Evolutionary conservation across 805 yeast genomes (phyloP), one percentile per base, ranked within the genome.

Genomic region (Kazachstania bromeliacearum): DNA sequence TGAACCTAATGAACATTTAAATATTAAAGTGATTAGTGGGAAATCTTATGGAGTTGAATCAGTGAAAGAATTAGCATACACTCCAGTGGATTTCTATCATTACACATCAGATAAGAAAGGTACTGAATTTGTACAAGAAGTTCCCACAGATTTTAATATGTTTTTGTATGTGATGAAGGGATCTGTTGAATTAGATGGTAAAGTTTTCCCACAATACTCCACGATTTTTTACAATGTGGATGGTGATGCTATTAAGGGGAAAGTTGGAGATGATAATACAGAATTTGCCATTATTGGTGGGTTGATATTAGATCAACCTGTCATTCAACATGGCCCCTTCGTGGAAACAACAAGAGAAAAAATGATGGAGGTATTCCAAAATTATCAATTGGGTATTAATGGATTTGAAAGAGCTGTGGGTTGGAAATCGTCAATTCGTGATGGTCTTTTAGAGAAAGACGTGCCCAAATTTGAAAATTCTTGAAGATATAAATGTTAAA

Each of bases 261-360:
- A 64, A 17, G 70, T 73, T 14, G 66, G 68, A 7, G 35, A 47
- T 5, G 43, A 40, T 18, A 64, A 62, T 23, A 62, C 85, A 2
- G 76, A 79, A 46, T 77, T 85, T 51, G 77, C 80, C 4, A 44
- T 85, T n/a, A 65, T 85, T 43, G 92, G 85, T 21, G 95, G 95
- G 38, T 60, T 81, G 54, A 70, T 72, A 15, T 63, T 84, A 38
- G 71, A 83, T 47, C 95, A 85, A 63, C 73, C 75, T n/a, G 67
- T 81, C 37, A 81, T 84, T 22, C 95, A 87, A 54, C 79, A 85
- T 54, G 96, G 96, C n/a, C 96, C 96, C 9, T 88, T 87, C 53
- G 96, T 87, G 14, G 89, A 83, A 42, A 73, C 82, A 5, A 62
- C 79, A 15, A 67, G 68, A 36, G 80, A 75, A 35, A 74, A 73